Evolutionary conservation across 352 stramenopile species (phyloP).

Genomic region (Globisporangium okanoganense): DNA sequence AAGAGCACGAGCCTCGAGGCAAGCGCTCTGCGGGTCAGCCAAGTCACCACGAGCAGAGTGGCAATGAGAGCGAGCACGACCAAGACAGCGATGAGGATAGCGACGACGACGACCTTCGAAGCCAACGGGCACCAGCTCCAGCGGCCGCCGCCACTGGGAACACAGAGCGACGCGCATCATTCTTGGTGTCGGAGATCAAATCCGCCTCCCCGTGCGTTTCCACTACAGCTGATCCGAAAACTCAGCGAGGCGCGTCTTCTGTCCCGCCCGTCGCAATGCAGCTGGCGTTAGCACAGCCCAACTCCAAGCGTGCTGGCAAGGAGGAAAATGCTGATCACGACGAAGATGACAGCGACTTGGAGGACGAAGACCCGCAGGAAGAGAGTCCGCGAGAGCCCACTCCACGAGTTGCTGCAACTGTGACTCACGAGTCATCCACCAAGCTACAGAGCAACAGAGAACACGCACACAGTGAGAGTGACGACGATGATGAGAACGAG

Average conservation of each 20-base stretch:
- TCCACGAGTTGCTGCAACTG: background rate
- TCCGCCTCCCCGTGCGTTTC: slow-evolving; percentile 23
- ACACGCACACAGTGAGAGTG: background rate
- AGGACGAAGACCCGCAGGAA: slow-evolving; percentile 31
- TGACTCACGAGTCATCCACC: background rate
- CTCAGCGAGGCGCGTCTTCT: slow-evolving; percentile 1
- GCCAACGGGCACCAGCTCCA: background rate
- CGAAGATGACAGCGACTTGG: slow-evolving; percentile 23
- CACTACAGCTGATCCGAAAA: slow-evolving; percentile 9
- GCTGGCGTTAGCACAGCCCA: background rate
- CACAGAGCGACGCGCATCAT: slow-evolving; percentile 14
- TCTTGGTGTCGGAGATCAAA: slow-evolving; percentile 66
- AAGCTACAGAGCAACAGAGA: background rate
- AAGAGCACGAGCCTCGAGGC: background rate
- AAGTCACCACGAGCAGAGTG: background rate
- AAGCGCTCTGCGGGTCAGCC: background rate
- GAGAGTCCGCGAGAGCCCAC: slow-evolving; percentile 33
- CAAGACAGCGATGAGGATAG: background rate
- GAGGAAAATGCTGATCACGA: slow-evolving; percentile 22
- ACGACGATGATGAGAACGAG: slow-evolving; percentile 21
- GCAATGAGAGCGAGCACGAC: background rate
- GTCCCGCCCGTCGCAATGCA: slow-evolving; percentile 11
- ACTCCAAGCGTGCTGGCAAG: background rate
- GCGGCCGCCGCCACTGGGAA: slow-evolving; percentile 5
- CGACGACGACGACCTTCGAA: slow-evolving; percentile 11